Evolutionary conservation across 129 eudicot genomes (phyloP), one percentile per base, ranked within the genome.

Genomic region (Chrysanthemum seticuspe): DNA sequence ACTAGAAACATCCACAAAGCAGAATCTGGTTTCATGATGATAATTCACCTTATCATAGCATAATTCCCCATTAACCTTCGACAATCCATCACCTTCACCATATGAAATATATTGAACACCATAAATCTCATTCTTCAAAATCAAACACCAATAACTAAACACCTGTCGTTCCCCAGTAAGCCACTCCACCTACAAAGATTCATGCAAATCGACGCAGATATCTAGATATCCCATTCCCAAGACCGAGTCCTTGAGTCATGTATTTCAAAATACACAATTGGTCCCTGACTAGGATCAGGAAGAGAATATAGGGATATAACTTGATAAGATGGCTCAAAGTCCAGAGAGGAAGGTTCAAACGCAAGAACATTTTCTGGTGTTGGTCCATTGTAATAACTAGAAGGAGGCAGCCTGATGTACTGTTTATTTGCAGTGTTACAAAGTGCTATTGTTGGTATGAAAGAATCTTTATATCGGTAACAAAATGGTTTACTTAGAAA

Each of bases 281-380:
- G 77, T 49, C 40, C 65, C 19, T 36, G 73, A 66, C 6, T 19
- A 36, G 75, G 80, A 12, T 47, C 59, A n/a, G 83, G 80, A 10
- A 83, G 47, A 19, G 84, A 69, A 16, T 73, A 74, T 16, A 84
- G 81, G 74, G 85, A 83, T 25, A 88, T 62, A 6, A 86, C 70
- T 48, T 81, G 74, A 74, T 76, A 88, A 57, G 50, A 16, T 1
- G 90, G 78, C 21, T 31, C 82, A n/a, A 81, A 75, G 58, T 83
- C 71, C 25, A 76, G 75, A 13, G 36, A 45, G 50, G 85, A 72
- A n/a, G 95, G 95, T 67, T 88, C 91, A 74, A 81, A 83, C 2
- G 74, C 85, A 31, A 88, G 88, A 6, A 81, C 80, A 6, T 45
- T 2, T 44, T 74, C 75, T 0, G 88, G 79, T 51, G 76, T 62